Evolutionary conservation across 169 alveolate genomes (phyloP).

Genomic region (Ichthyophthirius multifiliis): DNA sequence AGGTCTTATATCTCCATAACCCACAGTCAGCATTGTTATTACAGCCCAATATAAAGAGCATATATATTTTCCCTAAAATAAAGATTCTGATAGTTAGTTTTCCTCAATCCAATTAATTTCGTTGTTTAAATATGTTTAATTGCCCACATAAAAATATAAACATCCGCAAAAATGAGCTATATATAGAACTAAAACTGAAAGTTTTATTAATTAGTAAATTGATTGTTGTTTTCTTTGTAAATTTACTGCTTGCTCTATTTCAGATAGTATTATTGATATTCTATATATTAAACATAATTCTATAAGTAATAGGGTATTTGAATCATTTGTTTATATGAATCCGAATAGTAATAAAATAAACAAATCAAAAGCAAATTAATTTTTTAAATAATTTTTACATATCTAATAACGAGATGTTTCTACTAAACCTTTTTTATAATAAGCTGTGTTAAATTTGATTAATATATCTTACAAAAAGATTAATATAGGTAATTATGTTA

Average conservation of each 20-base stretch:
- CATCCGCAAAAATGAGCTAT: not conserved
- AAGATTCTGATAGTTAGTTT: not conserved
- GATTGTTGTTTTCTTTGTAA: not conserved
- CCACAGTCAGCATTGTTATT: constrained; percentile 35
- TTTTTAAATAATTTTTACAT: not conserved
- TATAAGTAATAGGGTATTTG: not conserved
- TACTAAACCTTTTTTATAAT: not conserved
- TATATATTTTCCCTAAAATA: not conserved
- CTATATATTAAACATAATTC: not conserved
- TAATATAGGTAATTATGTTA: not conserved
- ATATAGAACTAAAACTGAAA: not conserved
- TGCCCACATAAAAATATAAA: not conserved
- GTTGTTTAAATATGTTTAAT: not conserved
- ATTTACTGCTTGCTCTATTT: not conserved
- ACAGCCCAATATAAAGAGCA: constrained; percentile 16
- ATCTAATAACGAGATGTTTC: not conserved
- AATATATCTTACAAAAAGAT: not conserved
- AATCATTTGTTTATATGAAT: not conserved
- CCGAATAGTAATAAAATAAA: not conserved
- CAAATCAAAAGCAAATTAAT: not conserved
- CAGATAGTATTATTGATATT: not conserved
- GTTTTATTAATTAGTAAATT: not conserved
- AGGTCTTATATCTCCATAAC: constrained; percentile 42
- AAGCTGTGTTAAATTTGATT: not conserved
- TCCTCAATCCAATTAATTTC: not conserved